A percentile compares a stretch with the other conserved stretches of the same genome.
phyloP scores from a whole-genome alignment of 345 rosid genomes.

The Syzygium aqueum region DNA sequence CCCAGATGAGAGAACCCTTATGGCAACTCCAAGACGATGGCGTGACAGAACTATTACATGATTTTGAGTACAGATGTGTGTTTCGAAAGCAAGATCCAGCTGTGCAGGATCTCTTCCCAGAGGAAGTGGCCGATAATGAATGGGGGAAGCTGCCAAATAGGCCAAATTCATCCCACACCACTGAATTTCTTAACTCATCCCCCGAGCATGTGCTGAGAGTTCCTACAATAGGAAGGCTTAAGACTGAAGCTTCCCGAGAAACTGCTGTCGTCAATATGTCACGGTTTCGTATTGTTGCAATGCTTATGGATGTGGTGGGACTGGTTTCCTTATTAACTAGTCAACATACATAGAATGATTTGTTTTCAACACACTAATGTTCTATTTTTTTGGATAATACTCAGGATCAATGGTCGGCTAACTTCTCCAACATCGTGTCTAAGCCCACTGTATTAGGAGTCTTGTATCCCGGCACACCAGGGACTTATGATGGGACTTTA shows the following conservation, averaged over 20 bases:
- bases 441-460: conserved; percentile 24
- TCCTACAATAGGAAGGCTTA: not conserved
- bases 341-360: not conserved
- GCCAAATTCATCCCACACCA: not conserved
- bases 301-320: not conserved
- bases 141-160: not conserved
- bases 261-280: not conserved
- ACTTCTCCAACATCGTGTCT: conserved; percentile 30
- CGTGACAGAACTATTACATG: not conserved
- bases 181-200: not conserved
- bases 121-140: not conserved
- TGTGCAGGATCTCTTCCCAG: not conserved
- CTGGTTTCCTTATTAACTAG: not conserved
- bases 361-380: not conserved
- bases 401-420: conserved; percentile 35
- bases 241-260: conserved; percentile 3
- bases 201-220: not conserved
- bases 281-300: not conserved
- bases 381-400: not conserved
- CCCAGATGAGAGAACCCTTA: not conserved
- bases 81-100: not conserved
- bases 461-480: conserved; percentile 12
- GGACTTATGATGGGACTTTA: conserved; percentile 20
- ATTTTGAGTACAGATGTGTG: not conserved
- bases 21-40: not conserved